Percentiles rank a stretch among this genome's conserved stretches.
phyloP scores from a whole-genome alignment of 192 early-diverging fungal species.

The Spizellomyces punctatus region DNA sequence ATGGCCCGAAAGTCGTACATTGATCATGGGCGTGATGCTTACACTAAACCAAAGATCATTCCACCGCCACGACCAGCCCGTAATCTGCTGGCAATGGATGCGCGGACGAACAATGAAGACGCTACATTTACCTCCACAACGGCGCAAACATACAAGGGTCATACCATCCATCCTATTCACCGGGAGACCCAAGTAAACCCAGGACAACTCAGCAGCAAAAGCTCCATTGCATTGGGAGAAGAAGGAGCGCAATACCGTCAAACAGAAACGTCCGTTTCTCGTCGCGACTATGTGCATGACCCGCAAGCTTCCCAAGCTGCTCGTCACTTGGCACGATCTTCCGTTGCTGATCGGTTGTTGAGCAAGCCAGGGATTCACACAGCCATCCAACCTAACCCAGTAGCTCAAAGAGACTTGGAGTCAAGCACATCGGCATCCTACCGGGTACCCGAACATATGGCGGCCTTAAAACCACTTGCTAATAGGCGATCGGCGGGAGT shows the following conservation, averaged over 20 bases:
- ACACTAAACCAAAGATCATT: background rate
- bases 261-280: conserved; percentile 18
- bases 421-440: conserved; percentile 9
- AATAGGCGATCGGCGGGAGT: background rate
- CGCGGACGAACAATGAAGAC: background rate
- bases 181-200: background rate
- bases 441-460: background rate
- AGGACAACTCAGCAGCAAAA: background rate
- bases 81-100: background rate
- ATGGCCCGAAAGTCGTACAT: conserved; percentile 38
- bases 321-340: conserved; percentile 15
- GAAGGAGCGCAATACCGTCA: background rate
- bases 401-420: conserved; percentile 5
- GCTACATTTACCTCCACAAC: background rate
- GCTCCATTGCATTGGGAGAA: conserved; percentile 26
- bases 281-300: conserved; percentile 16
- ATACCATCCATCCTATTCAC: background rate
- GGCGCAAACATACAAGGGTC: background rate
- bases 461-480: background rate
- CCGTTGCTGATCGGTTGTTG: conserved; percentile 19
- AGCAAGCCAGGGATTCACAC: conserved; percentile 20
- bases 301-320: conserved; percentile 1
- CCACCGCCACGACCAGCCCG: background rate
- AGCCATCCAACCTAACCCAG: conserved; percentile 14
- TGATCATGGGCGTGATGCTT: conserved; percentile 11